A percentile compares a stretch with the other conserved stretches of the same genome.
Conservation (phyloP, 257 asterid species). For the Penstemon barbatus region DNA sequence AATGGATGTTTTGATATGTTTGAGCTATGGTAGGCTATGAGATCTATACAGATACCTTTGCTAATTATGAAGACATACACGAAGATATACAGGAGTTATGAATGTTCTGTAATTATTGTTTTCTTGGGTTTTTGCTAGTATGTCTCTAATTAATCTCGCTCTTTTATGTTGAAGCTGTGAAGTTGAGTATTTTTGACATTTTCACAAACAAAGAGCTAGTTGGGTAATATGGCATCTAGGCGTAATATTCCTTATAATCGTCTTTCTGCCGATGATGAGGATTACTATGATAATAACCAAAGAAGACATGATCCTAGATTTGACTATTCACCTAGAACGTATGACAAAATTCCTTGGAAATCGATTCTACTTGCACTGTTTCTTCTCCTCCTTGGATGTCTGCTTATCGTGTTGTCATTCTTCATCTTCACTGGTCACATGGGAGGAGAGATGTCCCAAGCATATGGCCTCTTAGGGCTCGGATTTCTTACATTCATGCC, state of each 20-base stretch:
- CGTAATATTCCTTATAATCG: constrained; percentile 64
- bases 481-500: constrained; percentile 83
- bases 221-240: constrained; percentile 61
- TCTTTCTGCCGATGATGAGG: constrained; percentile 56
- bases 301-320: constrained; percentile 62
- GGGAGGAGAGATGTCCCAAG: constrained; percentile 84
- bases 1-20: too few relatives aligned
- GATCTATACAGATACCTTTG: too few relatives aligned
- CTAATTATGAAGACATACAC: too few relatives aligned
- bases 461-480: constrained; percentile 80
- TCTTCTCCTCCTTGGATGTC: constrained; percentile 80
- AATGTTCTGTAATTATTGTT: not conserved
- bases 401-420: constrained; percentile 66
- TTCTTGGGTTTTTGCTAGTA: not conserved
- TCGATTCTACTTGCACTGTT: constrained; percentile 78
- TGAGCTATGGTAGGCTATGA: too few relatives aligned
- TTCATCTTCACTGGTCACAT: constrained; percentile 92
- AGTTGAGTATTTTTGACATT: not conserved
- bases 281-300: constrained; percentile 41
- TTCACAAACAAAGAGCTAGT: constrained; percentile 11
- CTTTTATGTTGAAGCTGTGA: constrained; percentile 22
- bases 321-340: constrained; percentile 68
- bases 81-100: too few relatives aligned
- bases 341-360: constrained; percentile 82
- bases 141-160: not conserved